Evolutionary conservation across 2,329 filamentous ascomycete genomes (phyloP).

Genomic region (Dothistroma septosporum): DNA sequence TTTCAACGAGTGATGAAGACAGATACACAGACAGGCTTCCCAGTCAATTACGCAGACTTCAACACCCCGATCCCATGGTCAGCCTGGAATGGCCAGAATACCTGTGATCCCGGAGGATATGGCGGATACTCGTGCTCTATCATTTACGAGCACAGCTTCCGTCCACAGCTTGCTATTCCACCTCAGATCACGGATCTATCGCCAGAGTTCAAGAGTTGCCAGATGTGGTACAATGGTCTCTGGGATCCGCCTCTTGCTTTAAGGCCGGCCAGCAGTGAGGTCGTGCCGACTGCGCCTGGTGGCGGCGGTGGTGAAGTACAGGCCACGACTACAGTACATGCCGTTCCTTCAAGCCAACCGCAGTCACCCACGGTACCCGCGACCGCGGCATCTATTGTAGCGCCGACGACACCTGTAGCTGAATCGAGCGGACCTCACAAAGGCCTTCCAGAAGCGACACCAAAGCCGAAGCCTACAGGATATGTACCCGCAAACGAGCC

Average conservation of each 20-base stretch:
- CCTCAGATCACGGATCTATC: constrained; percentile 26
- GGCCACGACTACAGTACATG: constrained; percentile 6
- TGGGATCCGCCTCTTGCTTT: constrained; percentile 29
- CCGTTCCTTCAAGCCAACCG: constrained; percentile 13
- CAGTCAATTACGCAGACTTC: constrained; percentile 30
- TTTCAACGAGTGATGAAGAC: constrained; percentile 25
- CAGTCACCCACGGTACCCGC: constrained; percentile 15
- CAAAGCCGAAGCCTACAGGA: background rate
- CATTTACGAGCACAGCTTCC: constrained; percentile 26
- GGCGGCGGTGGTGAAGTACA: background rate
- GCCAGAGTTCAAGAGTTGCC: constrained; percentile 26
- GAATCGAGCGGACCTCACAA: background rate
- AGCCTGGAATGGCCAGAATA: constrained; percentile 28
- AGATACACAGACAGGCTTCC: constrained; percentile 27
- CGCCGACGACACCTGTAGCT: background rate
- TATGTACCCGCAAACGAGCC: constrained; percentile 16
- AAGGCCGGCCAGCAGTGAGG: constrained; percentile 16
- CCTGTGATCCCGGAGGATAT: constrained; percentile 16
- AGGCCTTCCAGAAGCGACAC: background rate
- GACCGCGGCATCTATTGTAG: constrained; percentile 16
- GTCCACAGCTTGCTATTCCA: constrained; percentile 30
- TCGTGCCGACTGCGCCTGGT: constrained; percentile 15
- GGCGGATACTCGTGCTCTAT: constrained; percentile 19
- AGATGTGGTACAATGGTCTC: constrained; percentile 31
- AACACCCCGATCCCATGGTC: constrained; percentile 29